phyloP scores from a whole-genome alignment of 345 rosid genomes.

The Tarenaya hassleriana region DNA sequence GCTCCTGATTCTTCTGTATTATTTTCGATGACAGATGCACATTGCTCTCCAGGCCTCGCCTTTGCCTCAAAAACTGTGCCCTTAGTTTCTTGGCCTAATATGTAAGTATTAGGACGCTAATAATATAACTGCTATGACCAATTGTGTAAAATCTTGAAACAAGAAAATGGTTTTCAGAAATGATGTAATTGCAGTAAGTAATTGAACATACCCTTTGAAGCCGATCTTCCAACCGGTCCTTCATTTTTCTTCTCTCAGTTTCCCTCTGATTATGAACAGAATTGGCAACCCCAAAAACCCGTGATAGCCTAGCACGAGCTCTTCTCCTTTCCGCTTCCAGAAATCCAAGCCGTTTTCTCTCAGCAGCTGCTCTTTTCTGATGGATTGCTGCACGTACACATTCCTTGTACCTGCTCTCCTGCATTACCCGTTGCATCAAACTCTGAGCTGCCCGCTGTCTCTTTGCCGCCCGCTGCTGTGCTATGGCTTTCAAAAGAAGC shows the following conservation, averaged over 20 bases:
- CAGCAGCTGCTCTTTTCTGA: constrained; percentile 90
- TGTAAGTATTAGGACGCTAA: too few relatives aligned
- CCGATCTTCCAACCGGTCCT: constrained; percentile 77
- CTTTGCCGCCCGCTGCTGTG: constrained; percentile 59
- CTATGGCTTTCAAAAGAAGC: constrained; percentile 70
- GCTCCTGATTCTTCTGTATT: too few relatives aligned
- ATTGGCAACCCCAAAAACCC: constrained; percentile 67
- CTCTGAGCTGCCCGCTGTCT: constrained; percentile 88
- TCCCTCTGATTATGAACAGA: constrained; percentile 76
- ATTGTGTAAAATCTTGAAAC: constrained; percentile 3
- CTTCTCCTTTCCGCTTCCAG: constrained; percentile 85
- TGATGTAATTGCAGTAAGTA: not conserved
- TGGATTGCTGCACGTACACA: constrained; percentile 67
- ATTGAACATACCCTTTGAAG: constrained; percentile 58
- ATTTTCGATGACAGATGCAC: too few relatives aligned
- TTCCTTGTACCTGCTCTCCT: constrained; percentile 92
- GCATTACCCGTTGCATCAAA: constrained; percentile 60
- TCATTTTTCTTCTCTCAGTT: constrained; percentile 77
- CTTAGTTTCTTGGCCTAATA: too few relatives aligned
- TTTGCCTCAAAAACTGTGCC: too few relatives aligned
- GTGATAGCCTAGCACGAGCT: constrained; percentile 69
- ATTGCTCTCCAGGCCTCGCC: too few relatives aligned
- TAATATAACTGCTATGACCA: too few relatives aligned
- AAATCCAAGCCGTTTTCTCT: constrained; percentile 79
- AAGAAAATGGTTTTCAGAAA: not conserved